phyloP scores from a whole-genome alignment of 192 early-diverging fungal species.

The Chytriomyces confervae region DNA sequence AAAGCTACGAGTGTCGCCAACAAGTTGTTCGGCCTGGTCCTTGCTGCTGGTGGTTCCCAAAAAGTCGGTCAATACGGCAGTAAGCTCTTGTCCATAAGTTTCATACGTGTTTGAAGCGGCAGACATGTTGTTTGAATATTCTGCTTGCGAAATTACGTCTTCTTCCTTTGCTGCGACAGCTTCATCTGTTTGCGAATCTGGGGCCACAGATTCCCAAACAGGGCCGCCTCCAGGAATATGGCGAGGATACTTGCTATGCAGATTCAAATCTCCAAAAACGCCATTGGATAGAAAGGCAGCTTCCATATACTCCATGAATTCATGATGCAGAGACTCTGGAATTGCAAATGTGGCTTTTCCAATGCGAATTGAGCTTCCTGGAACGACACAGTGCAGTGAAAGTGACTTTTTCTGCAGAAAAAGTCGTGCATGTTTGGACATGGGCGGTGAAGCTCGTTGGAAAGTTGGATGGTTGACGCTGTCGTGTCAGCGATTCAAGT shows the following conservation, averaged over 20 bases:
- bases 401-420: conserved; percentile 15
- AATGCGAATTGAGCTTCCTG: conserved; percentile 15
- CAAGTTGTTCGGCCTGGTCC: background rate
- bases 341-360: conserved; percentile 30
- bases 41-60: background rate
- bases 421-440: conserved; percentile 31
- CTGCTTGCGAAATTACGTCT: no score
- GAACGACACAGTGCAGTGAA: conserved; percentile 21
- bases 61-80: background rate
- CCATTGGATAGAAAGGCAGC: conserved; percentile 22
- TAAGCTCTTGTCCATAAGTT: background rate
- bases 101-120: background rate
- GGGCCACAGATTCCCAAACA: conserved; percentile 13
- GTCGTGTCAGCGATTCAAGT: background rate
- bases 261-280: conserved; percentile 18
- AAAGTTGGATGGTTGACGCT: conserved; percentile 18
- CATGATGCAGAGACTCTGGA: conserved; percentile 23
- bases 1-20: background rate
- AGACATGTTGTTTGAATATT: no score
- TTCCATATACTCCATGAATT: conserved; percentile 31
- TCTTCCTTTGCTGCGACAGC: background rate
- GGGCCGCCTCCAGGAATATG: conserved; percentile 17
- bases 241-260: conserved; percentile 17
- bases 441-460: conserved; percentile 32
- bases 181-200: background rate